Conservation (phyloP, 176 grass and related monocot species). For the Rhipidocladum racemiflorum region DNA sequence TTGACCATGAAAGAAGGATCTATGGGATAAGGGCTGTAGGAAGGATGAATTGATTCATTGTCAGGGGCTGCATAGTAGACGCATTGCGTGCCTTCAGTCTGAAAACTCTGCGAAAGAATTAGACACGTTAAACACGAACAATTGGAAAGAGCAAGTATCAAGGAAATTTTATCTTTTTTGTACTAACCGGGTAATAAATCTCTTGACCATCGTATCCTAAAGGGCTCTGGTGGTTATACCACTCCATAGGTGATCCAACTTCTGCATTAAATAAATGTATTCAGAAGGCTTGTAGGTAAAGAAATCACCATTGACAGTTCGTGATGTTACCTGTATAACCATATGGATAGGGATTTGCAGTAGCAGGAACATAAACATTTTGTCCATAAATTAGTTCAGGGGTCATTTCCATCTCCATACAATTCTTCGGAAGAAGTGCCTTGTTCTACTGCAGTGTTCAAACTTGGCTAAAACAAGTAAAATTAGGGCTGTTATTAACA, state of each 20-base stretch:
- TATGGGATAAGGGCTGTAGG: slow-evolving; percentile 61
- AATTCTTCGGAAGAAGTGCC: slow-evolving; percentile 8
- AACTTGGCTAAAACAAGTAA: slow-evolving; percentile 13
- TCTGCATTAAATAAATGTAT: slow-evolving; percentile 45
- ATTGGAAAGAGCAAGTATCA: background rate
- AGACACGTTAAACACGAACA: background rate
- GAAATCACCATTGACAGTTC: background rate
- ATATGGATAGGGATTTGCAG: slow-evolving; percentile 51
- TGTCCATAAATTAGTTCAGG: slow-evolving; percentile 61
- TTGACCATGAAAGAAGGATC: slow-evolving; percentile 45
- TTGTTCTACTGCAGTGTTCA: slow-evolving; percentile 9
- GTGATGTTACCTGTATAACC: slow-evolving; percentile 46
- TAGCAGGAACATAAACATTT: slow-evolving; percentile 45
- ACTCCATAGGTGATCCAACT: slow-evolving; percentile 56
- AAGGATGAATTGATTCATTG: slow-evolving; percentile 55
- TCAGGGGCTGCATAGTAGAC: slow-evolving; percentile 61
- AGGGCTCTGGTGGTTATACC: slow-evolving; percentile 56
- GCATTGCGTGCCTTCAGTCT: slow-evolving; percentile 53
- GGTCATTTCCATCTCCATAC: slow-evolving; percentile 55
- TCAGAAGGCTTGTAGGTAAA: background rate
- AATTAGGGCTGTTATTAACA: background rate
- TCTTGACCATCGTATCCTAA: slow-evolving; percentile 70
- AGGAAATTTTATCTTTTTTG: background rate
- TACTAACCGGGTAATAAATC: slow-evolving; percentile 61
- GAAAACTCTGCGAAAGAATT: slow-evolving; percentile 28